Percentiles rank a stretch among this genome's conserved stretches.
Evolutionary conservation across 176 grass and related monocot species (phyloP).

Genomic region (Rhynchospora pubera): DNA sequence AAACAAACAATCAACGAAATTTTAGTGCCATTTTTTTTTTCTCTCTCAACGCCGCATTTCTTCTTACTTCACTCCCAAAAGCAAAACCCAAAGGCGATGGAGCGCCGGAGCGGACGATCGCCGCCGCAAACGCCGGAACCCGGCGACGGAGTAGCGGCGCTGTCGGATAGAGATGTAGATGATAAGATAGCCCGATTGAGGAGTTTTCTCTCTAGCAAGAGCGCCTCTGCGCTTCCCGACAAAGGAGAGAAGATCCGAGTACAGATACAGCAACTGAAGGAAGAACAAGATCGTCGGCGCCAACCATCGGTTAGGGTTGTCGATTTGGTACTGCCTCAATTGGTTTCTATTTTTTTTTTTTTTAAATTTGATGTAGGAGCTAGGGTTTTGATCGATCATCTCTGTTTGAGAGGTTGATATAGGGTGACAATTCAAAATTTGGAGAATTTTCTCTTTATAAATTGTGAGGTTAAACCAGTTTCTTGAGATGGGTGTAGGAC

Average conservation of each 20-base stretch:
- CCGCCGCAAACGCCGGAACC: background rate
- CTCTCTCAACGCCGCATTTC: too few species aligned
- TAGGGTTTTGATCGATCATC: background rate
- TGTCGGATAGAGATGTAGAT: background rate
- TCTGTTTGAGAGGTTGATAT: conserved; percentile 4
- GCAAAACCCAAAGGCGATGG: background rate
- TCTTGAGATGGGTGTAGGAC: background rate
- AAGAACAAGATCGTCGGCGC: conserved; percentile 1
- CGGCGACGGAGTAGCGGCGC: background rate
- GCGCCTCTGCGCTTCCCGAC: conserved; percentile 8
- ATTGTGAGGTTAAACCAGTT: background rate
- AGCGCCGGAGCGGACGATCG: background rate
- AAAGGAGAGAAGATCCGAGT: background rate
- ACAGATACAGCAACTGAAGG: background rate
- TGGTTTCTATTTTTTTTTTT: background rate
- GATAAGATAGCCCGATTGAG: conserved; percentile 12
- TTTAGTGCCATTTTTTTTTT: background rate
- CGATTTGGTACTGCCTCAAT: background rate
- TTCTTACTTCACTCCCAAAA: background rate
- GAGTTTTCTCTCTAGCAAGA: background rate
- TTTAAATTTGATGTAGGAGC: background rate
- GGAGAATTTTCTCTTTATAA: background rate
- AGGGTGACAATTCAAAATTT: background rate
- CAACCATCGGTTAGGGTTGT: background rate
- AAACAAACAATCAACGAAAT: background rate